Evolutionary conservation across 2,329 filamentous ascomycete species (phyloP).

Genomic region (Monilinia aucupariae): DNA sequence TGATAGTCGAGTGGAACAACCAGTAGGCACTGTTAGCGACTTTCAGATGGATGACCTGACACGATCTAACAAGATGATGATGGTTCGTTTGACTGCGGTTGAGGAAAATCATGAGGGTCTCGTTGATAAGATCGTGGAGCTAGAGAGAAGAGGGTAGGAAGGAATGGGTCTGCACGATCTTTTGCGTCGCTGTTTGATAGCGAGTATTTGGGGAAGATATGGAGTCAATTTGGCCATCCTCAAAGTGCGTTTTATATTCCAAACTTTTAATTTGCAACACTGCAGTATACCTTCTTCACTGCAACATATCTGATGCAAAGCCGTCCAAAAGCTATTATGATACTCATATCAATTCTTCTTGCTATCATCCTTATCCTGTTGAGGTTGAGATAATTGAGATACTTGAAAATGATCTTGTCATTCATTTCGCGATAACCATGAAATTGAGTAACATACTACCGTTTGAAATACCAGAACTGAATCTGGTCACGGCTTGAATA

Average conservation of each 20-base stretch:
- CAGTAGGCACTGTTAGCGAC: not conserved
- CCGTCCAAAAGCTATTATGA: no score
- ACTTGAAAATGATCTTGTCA: not conserved
- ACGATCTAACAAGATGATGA: not conserved
- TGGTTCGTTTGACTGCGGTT: not conserved
- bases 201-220: not conserved
- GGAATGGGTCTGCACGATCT: not conserved
- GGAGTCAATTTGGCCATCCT: no score
- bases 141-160: not conserved
- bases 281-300: not conserved
- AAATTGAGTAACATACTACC: no score
- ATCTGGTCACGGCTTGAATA: no score
- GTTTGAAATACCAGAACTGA: no score
- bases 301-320: no score
- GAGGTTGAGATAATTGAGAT: no score
- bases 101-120: not conserved
- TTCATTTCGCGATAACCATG: not conserved
- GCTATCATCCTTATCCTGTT: no score
- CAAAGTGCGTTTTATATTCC: not conserved
- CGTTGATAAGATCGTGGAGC: not conserved
- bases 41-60: not conserved
- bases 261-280: not conserved
- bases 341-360: no score
- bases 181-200: not conserved
- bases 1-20: not conserved